These are phyloP conservation scores for Spergularia azorica DNA, from an alignment of 179 eudicot species.

Conservation along the genomic window DNA sequence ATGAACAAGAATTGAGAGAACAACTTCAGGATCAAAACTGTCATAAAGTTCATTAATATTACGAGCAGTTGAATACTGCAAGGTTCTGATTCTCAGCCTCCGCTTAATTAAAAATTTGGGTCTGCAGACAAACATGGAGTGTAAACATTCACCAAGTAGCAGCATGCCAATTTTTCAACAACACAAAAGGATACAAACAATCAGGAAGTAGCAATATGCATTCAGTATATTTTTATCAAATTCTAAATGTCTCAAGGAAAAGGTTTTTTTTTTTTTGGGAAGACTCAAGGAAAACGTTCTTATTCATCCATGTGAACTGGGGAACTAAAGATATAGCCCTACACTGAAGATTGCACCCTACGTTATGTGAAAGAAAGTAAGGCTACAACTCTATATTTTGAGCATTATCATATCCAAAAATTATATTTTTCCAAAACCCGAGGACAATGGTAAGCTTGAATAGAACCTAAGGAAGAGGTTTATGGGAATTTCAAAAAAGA, in stretches of 20 bases:
- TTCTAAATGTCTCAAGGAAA: background rate
- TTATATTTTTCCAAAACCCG: too few relatives aligned
- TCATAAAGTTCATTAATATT: constrained; percentile 91
- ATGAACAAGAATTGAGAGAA: constrained; percentile 88
- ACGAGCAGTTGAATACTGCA: constrained; percentile 78
- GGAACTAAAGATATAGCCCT: background rate
- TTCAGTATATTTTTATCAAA: background rate
- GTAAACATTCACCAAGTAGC: background rate
- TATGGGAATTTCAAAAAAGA: background rate
- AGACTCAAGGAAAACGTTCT: too few relatives aligned
- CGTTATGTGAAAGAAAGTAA: background rate
- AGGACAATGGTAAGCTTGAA: too few relatives aligned
- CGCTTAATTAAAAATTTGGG: constrained; percentile 70
- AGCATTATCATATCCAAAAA: background rate
- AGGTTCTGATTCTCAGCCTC: constrained; percentile 82
- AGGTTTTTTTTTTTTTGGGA: too few relatives aligned
- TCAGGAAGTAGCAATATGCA: too few relatives aligned
- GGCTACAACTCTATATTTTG: background rate
- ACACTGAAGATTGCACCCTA: background rate
- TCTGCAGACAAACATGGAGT: constrained; percentile 50
- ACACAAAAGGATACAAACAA: background rate
- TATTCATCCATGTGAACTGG: constrained; percentile 7
- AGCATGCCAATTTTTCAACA: background rate
- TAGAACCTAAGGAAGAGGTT: background rate
- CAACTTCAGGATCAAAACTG: constrained; percentile 91